These are phyloP conservation scores for Coemansia sp. DNA, from an alignment of 192 early-diverging fungal genomes.

Conservation along the genomic window DNA sequence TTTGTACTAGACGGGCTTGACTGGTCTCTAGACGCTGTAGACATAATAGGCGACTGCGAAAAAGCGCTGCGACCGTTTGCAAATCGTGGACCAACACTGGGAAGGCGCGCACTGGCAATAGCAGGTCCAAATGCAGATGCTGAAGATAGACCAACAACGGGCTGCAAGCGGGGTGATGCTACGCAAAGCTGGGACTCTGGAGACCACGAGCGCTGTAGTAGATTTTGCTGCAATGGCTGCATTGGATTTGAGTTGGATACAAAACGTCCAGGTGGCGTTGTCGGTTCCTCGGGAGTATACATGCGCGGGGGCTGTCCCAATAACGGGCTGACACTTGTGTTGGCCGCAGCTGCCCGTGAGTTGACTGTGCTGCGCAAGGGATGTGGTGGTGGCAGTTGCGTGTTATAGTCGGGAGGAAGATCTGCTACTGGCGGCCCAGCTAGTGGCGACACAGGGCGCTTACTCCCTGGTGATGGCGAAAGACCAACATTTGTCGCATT, in stretches of 20 bases:
- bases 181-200: slow-evolving; percentile 13
- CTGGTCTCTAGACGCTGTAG: background rate
- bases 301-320: slow-evolving; percentile 34
- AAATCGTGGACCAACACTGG: slow-evolving; percentile 14
- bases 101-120: slow-evolving; percentile 17
- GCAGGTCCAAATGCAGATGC: slow-evolving; percentile 22
- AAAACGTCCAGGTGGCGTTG: background rate
- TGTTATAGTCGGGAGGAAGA: slow-evolving; percentile 53
- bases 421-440: slow-evolving; percentile 19
- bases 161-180: slow-evolving; percentile 38
- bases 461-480: slow-evolving; percentile 1
- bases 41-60: slow-evolving; percentile 8
- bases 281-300: slow-evolving; percentile 42
- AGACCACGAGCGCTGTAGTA: slow-evolving; percentile 25
- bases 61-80: slow-evolving; percentile 8
- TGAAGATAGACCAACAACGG: slow-evolving; percentile 36
- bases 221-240: slow-evolving; percentile 12
- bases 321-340: slow-evolving; percentile 30
- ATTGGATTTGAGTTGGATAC: background rate
- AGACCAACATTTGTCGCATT: background rate
- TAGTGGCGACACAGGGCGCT: slow-evolving; percentile 17
- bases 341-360: slow-evolving; percentile 27
- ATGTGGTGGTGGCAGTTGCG: slow-evolving; percentile 51
- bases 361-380: slow-evolving; percentile 34
- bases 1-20: background rate